Base-by-base conservation (phyloP, 805 yeast genomes). In the Candida hispaniensis region DNA sequence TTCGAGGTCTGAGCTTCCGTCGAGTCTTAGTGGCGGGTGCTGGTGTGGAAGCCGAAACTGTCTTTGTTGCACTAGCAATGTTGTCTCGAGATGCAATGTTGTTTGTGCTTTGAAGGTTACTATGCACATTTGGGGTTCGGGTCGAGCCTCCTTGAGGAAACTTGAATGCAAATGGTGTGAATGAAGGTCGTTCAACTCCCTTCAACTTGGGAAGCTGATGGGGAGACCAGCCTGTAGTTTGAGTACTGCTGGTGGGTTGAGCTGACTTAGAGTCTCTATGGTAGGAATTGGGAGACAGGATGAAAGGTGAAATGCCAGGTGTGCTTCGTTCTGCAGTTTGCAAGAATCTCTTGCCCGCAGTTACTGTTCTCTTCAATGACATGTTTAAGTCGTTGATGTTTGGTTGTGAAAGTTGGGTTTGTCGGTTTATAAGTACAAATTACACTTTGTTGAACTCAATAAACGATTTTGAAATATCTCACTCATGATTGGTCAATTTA, bases 1-100 rank as follows among this genome's bases (percentile, higher is more conserved):
- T 91, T 44, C 93, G 69, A 4, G 97, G 95, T 51, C 74, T 73
- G 40, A 91, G 63, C 14, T 71, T 67, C 58, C 86, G 63, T 34
- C 52, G 56, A 38, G 64, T 62, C 50, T 58, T 60, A 38, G 56
- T 52, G 14, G 49, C 38, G 18, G 42, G 18, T 9, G 29, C 18
- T 4, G 18, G 7, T 14, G 26, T 16, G 9, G 26, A 24, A 10
- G 34, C 18, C 5, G 30, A 18, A 5, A 41, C 16, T 9, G 27
- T 24, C 9, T 29, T 18, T 8, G 39, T 7, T n/a, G 39, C 11
- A n/a, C 8, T 27, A n/a, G 38, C 14, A 10, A 10, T 8, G 9
- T 10, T 24, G 9, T 10, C 9, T 6, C 5, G 8, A 7, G 34
- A 5, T 6, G 38, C 8, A 7, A 16, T 10, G 13, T 14, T 8